These are phyloP conservation scores for Dianthus caryophyllus DNA, from an alignment of 148 eudicot genomes.

Conservation along the genomic window DNA sequence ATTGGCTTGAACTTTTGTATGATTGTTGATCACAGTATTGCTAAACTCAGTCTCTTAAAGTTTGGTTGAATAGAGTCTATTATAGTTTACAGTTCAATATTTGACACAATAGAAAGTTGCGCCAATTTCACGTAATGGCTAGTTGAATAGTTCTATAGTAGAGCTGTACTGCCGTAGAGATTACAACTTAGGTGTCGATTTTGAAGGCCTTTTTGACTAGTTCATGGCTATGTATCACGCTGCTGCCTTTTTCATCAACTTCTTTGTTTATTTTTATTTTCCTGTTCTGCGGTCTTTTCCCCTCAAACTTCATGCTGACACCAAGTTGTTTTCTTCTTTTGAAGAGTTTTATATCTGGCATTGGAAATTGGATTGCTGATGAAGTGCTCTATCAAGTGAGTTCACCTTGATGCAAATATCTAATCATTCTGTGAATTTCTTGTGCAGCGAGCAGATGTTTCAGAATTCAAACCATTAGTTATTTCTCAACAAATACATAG, in stretches of 20 bases:
- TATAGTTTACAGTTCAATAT: not conserved
- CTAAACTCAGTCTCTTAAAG: not conserved
- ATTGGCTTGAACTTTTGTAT: too few species aligned
- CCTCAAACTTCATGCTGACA: constrained; percentile 12
- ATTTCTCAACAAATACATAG: constrained; percentile 1
- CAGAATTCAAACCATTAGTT: not conserved
- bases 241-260: not conserved
- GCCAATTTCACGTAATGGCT: not conserved
- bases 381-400: constrained; percentile 97
- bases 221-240: not conserved
- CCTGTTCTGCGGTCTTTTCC: not conserved
- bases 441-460: not conserved
- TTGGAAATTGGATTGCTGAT: constrained; percentile 99
- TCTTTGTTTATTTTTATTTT: not conserved
- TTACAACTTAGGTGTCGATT: not conserved
- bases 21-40: not conserved
- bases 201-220: not conserved
- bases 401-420: constrained; percentile 11
- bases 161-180: not conserved
- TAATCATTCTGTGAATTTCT: constrained; percentile 2
- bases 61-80: not conserved
- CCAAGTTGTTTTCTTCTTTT: constrained; percentile 13
- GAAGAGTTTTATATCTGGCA: constrained; percentile 87
- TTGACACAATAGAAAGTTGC: not conserved
- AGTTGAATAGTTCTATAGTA: not conserved